phyloP scores from a whole-genome alignment of 2,329 filamentous ascomycete genomes.

The Microcera coccophila region DNA sequence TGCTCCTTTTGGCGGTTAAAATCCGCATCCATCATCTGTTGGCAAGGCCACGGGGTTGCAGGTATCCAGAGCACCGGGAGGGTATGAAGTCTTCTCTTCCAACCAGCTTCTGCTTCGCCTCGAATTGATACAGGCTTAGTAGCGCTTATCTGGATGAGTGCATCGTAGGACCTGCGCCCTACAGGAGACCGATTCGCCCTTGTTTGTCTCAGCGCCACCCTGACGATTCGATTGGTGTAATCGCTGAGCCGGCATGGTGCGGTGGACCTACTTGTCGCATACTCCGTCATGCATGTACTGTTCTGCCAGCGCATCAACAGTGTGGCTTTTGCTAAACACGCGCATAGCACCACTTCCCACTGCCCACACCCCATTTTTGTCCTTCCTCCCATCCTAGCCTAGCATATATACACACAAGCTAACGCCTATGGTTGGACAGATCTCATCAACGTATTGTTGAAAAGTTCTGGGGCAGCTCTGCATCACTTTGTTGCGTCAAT shows the following conservation, averaged over 20 bases:
- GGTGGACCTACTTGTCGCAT: slow-evolving; percentile 41
- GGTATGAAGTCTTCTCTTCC: slow-evolving; percentile 14
- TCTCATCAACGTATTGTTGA: slow-evolving; percentile 24
- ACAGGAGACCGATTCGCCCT: slow-evolving; percentile 9
- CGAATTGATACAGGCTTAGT: slow-evolving; percentile 12
- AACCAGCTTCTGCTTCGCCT: slow-evolving; percentile 19
- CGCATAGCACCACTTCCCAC: slow-evolving; percentile 26
- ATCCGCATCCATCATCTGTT: slow-evolving; percentile 10
- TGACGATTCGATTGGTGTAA: slow-evolving; percentile 6
- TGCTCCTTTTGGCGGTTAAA: slow-evolving; percentile 7
- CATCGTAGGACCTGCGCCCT: slow-evolving; percentile 8
- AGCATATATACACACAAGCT: slow-evolving; percentile 32
- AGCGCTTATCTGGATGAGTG: slow-evolving; percentile 13
- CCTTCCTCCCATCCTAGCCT: slow-evolving; percentile 21
- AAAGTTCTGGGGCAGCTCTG: slow-evolving; percentile 20
- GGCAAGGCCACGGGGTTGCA: slow-evolving; percentile 19
- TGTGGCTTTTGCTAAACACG: slow-evolving; percentile 30
- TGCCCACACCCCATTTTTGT: slow-evolving; percentile 20
- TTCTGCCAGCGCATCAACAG: slow-evolving; percentile 37
- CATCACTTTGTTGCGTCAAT: slow-evolving; percentile 18
- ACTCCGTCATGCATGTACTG: slow-evolving; percentile 55
- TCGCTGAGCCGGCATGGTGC: slow-evolving; percentile 11
- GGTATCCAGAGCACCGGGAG: slow-evolving; percentile 21
- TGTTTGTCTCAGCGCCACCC: slow-evolving; percentile 11
- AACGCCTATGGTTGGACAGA: slow-evolving; percentile 37